These are phyloP conservation scores for Cordyceps pruinosa DNA, from an alignment of 2,329 filamentous ascomycete genomes.

Conservation along the genomic window DNA sequence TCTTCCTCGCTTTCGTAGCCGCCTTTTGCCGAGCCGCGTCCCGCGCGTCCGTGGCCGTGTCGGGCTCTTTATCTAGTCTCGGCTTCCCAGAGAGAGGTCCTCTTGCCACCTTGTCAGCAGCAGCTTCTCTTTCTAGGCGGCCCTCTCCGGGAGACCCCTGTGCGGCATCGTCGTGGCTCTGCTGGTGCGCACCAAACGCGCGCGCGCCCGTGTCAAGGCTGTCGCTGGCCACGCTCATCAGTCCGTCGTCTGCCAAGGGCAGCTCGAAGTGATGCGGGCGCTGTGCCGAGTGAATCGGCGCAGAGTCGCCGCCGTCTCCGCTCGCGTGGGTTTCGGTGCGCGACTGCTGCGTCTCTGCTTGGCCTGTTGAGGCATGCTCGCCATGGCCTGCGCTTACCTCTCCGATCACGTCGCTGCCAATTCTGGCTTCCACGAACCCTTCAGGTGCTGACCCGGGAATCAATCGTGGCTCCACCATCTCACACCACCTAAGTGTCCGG, in stretches of 20 bases:
- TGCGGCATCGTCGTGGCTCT: background rate
- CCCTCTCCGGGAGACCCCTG: conserved; percentile 3
- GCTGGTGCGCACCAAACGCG: background rate
- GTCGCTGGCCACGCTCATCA: conserved; percentile 19
- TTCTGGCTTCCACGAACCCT: conserved; percentile 20
- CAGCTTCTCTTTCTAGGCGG: conserved; percentile 5
- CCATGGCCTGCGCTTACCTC: conserved; percentile 18
- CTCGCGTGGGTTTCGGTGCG: conserved; percentile 17
- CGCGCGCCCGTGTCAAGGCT: conserved; percentile 16
- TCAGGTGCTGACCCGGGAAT: conserved; percentile 34
- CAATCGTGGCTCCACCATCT: conserved; percentile 63
- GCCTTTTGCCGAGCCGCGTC: background rate
- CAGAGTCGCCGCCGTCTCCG: conserved; percentile 17
- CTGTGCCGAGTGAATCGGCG: conserved; percentile 25
- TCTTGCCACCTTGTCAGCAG: conserved; percentile 17
- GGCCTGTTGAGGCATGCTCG: conserved; percentile 20
- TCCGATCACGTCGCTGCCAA: conserved; percentile 7
- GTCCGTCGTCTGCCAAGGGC: conserved; percentile 17
- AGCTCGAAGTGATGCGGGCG: conserved; percentile 18
- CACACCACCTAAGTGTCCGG: conserved; percentile 51
- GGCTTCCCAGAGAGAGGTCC: conserved; percentile 3
- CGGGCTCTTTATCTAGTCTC: conserved; percentile 1
- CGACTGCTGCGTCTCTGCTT: conserved; percentile 24
- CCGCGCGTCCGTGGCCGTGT: background rate
- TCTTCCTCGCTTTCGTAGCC: background rate